Conservation (phyloP, 2,329 filamentous ascomycete species). For the Neocatenulostroma microsporum region DNA sequence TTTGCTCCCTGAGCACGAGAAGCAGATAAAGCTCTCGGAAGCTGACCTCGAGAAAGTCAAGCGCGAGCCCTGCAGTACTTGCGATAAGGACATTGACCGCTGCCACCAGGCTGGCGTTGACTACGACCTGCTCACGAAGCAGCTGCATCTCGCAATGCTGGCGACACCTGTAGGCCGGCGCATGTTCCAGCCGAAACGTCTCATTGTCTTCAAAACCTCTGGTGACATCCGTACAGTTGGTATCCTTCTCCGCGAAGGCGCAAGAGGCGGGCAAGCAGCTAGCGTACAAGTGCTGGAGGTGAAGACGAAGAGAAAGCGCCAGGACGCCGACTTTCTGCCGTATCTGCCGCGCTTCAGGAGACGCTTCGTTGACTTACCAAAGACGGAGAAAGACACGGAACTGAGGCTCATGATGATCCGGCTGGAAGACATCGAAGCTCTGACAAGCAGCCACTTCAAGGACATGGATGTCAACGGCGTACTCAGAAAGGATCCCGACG, state of each 20-base stretch:
- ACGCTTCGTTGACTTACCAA: conserved; percentile 60
- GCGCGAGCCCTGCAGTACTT: conserved; percentile 72
- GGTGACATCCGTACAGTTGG: conserved; percentile 77
- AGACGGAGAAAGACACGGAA: conserved; percentile 58
- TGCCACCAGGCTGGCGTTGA: conserved; percentile 78
- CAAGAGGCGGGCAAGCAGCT: conserved; percentile 57
- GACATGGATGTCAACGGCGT: conserved; percentile 33
- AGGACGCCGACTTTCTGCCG: conserved; percentile 78
- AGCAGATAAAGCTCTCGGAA: conserved; percentile 84
- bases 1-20: conserved; percentile 87
- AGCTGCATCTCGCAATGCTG: conserved; percentile 69
- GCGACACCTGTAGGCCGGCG: conserved; percentile 74
- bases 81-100: conserved; percentile 68
- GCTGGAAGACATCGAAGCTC: conserved; percentile 71
- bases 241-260: conserved; percentile 68
- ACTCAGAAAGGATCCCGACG: conserved; percentile 38
- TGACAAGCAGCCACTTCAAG: conserved; percentile 58
- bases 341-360: conserved; percentile 66
- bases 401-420: conserved; percentile 63
- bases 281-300: conserved; percentile 74
- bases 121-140: conserved; percentile 68
- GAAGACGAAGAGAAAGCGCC: conserved; percentile 56
- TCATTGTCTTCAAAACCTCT: conserved; percentile 71
- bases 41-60: conserved; percentile 86
- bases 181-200: conserved; percentile 65